These are phyloP conservation scores for Apiotrichum laibachii DNA, from an alignment of 1,284 basidiomycete species.

Conservation along the genomic window DNA sequence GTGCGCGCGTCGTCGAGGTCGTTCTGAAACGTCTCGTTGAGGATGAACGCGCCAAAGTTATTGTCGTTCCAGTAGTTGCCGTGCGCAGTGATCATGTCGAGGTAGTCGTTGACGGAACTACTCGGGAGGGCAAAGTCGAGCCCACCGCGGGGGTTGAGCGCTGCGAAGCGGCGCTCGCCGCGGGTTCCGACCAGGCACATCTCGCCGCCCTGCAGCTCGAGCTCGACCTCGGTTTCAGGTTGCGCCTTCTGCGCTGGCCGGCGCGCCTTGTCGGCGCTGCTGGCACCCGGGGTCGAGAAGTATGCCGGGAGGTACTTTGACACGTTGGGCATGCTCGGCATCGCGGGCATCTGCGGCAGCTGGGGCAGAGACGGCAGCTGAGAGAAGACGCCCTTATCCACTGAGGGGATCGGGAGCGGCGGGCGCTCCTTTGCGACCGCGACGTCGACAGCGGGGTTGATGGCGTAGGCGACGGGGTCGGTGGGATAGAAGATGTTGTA, in stretches of 20 bases:
- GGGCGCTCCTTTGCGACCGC: constrained; percentile 47
- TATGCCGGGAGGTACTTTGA: constrained; percentile 40
- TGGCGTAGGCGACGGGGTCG: constrained; percentile 55
- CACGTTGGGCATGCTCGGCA: constrained; percentile 32
- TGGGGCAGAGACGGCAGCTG: constrained; percentile 33
- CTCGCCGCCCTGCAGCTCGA: neutral
- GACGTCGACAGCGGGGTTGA: constrained; percentile 48
- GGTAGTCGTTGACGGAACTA: constrained; percentile 48
- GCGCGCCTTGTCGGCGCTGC: neutral
- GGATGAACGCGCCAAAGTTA: constrained; percentile 49
- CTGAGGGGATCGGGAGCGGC: constrained; percentile 53
- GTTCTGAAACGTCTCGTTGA: constrained; percentile 41
- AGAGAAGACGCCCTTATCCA: constrained; percentile 40
- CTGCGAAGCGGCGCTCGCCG: constrained; percentile 50
- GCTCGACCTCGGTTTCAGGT: constrained; percentile 25
- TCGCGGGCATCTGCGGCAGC: constrained; percentile 36
- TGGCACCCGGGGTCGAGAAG: constrained; percentile 16
- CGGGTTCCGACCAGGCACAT: constrained; percentile 30
- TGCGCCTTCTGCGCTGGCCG: no score
- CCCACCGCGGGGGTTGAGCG: constrained; percentile 51
- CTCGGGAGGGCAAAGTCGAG: constrained; percentile 50
- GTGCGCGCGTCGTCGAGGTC: neutral
- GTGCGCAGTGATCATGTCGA: constrained; percentile 50
- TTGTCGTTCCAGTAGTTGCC: constrained; percentile 46
- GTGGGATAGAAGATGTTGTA: constrained; percentile 58